Conservation (phyloP, 2,329 filamentous ascomycete genomes). For the Drechmeria coniospora region DNA sequence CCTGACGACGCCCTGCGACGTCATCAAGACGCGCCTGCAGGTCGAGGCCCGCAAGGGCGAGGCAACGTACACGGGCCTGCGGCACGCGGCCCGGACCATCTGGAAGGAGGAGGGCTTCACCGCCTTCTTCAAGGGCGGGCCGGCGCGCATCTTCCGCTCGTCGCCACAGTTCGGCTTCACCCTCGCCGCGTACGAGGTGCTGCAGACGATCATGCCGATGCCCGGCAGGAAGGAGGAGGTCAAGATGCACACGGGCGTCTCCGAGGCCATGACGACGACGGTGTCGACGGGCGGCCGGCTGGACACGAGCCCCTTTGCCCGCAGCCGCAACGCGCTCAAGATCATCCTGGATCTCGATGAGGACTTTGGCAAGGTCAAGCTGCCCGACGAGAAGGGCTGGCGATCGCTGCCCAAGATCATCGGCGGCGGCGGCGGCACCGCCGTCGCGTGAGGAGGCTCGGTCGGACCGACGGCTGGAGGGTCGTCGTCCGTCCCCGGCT, state of each 20-base stretch:
- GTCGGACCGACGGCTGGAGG: too few species aligned
- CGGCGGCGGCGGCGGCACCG: conserved; percentile 20
- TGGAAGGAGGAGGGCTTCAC: conserved; percentile 82
- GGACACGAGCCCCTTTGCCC: conserved; percentile 33
- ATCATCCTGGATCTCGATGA: conserved; percentile 89
- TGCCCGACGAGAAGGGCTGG: conserved; percentile 39
- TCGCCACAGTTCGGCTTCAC: conserved; percentile 98
- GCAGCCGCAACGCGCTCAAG: conserved; percentile 82
- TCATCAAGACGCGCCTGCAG: conserved; percentile 97
- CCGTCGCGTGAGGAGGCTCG: too few species aligned
- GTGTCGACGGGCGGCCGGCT: conserved; percentile 9
- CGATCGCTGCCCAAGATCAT: conserved; percentile 35
- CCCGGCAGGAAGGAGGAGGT: conserved; percentile 46
- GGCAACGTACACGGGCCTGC: conserved; percentile 68
- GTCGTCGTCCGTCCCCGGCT: not conserved
- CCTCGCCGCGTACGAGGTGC: conserved; percentile 82
- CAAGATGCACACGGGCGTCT: conserved; percentile 39
- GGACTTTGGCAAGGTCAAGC: conserved; percentile 66
- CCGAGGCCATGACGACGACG: conserved; percentile 45
- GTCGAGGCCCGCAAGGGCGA: conserved; percentile 96
- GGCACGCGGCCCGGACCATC: conserved; percentile 73
- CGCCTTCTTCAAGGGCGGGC: conserved; percentile 97
- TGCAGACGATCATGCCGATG: conserved; percentile 62
- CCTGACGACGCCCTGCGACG: conserved; percentile 91
- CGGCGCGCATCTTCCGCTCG: conserved; percentile 84